phyloP scores from a whole-genome alignment of 305 asterid genomes.

The Fraxinus ornus region DNA sequence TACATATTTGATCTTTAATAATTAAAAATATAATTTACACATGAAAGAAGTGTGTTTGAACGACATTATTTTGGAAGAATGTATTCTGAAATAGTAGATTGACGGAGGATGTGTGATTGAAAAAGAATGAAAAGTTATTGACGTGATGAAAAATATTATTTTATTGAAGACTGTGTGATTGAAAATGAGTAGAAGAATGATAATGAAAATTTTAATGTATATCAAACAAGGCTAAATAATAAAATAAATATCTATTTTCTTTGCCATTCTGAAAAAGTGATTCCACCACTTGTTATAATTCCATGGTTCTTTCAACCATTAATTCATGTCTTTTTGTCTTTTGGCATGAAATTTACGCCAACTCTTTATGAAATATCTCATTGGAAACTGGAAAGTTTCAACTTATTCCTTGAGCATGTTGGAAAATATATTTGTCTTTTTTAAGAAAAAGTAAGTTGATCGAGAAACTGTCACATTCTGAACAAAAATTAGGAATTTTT shows the following conservation, averaged over 20 bases:
- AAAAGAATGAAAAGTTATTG: no score
- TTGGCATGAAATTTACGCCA: constrained; percentile 1
- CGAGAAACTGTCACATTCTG: background rate
- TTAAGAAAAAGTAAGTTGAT: background rate
- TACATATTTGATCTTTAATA: background rate
- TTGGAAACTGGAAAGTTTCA: background rate
- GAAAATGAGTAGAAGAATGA: no score
- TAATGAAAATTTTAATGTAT: no score
- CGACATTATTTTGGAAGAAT: no score
- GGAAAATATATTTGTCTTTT: background rate
- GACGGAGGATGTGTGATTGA: no score
- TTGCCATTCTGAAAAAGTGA: background rate
- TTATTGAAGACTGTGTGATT: no score
- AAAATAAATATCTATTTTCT: background rate
- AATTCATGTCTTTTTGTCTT: background rate
- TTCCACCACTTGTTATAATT: background rate
- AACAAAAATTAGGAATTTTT: background rate
- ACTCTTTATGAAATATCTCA: background rate
- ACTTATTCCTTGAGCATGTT: background rate
- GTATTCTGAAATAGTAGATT: no score
- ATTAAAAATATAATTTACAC: no score
- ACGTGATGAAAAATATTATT: no score
- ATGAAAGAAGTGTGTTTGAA: no score
- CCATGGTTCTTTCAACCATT: background rate
- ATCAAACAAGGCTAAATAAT: no score